Evolutionary conservation across 2,329 filamentous ascomycete genomes (phyloP), one percentile per base, ranked within the genome.

Genomic region (Pseudovirgaria hyperparasitica): DNA sequence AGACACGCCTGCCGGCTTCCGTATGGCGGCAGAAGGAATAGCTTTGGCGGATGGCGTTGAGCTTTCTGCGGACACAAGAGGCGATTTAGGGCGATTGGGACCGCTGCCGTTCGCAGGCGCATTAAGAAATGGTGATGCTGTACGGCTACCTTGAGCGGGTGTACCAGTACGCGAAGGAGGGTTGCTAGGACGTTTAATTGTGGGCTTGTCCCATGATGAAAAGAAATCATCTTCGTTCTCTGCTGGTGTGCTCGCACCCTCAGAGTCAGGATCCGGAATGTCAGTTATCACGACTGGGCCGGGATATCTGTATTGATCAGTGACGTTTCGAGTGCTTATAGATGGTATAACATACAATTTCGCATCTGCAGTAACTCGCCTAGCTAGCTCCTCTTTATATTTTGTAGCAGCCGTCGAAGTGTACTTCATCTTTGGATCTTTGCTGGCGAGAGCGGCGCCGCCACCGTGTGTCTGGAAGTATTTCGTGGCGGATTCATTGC

Each of bases 381-480:
- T 73, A 62, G 87, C 87, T 32, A 98, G 67, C 55, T 96, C 87
- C 30, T 94, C 87, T 65, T 98, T 98, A 62, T 98, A 98, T 60
- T 96, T 96, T 41, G 74, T 80, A 13, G 90, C 90, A n/a, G 81
- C 80, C 46, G 73, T 80, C 38, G 82, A 94, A 28, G 82, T 85
- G 58, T 98, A 98, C 64, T 98, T 98, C 30, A 82, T 85, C 63
- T 94, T 96, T 25, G 79, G 70, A 50, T 98, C 90, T 58, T 96
- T 96, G 71, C 85, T 94, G 42, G 84, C 84, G 35, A 98, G 71
- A 29, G 87, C 87, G 26, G 87, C 86, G 21, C 82, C 86, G 35
- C 90, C 90, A 37, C 90, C 90, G 52, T 98, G 90, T 43, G 84
- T 78, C 60, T 94, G 86, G 65, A 96, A 98, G 65, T 84, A 98